Percentiles rank a stretch among this genome's conserved stretches.
These are phyloP conservation scores for Pleurozium schreberi DNA, from an alignment of 225 moss, liverwort and hornwort species.

Conservation along the genomic window DNA sequence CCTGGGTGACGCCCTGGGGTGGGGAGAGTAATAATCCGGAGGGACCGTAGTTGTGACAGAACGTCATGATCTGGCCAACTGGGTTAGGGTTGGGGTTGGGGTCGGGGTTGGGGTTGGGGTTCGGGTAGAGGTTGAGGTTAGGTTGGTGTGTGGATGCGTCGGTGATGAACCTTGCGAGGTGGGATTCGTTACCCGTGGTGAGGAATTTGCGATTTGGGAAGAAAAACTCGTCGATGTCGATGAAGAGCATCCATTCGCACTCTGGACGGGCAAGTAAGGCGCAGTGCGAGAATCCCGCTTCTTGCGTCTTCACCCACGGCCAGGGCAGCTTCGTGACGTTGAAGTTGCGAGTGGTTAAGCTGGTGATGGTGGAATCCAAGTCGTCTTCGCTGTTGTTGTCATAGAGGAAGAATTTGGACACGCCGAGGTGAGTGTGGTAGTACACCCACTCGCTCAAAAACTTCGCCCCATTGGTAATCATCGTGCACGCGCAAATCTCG, in stretches of 20 bases:
- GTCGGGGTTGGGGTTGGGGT: too few relatives aligned
- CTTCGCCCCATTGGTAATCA: conserved; percentile 68
- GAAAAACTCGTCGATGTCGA: conserved; percentile 72
- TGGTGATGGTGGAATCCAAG: conserved; percentile 21
- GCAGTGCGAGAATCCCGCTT: conserved; percentile 82
- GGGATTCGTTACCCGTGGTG: not conserved
- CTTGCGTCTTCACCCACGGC: conserved; percentile 96
- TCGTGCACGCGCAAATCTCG: conserved; percentile 70
- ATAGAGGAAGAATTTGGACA: conserved; percentile 72
- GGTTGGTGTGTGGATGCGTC: not conserved
- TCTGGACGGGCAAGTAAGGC: conserved; percentile 26
- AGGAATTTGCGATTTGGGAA: conserved; percentile 17
- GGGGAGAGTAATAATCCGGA: conserved; percentile 43
- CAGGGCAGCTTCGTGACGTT: conserved; percentile 51
- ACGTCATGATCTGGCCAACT: conserved; percentile 47
- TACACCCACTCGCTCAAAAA: conserved; percentile 75
- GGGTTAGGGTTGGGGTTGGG: not conserved
- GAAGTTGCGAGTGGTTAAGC: conserved; percentile 5
- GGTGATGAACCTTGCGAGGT: not conserved
- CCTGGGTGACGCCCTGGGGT: conserved; percentile 65
- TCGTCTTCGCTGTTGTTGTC: conserved; percentile 92
- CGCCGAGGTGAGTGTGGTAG: conserved; percentile 62
- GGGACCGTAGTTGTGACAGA: conserved; percentile 63
- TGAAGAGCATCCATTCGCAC: conserved; percentile 69
- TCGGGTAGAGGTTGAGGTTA: too few relatives aligned